Evolutionary conservation across 805 yeast species (phyloP), one percentile per base, ranked within the genome.

Genomic region (Wickerhamomyces silvicola): DNA sequence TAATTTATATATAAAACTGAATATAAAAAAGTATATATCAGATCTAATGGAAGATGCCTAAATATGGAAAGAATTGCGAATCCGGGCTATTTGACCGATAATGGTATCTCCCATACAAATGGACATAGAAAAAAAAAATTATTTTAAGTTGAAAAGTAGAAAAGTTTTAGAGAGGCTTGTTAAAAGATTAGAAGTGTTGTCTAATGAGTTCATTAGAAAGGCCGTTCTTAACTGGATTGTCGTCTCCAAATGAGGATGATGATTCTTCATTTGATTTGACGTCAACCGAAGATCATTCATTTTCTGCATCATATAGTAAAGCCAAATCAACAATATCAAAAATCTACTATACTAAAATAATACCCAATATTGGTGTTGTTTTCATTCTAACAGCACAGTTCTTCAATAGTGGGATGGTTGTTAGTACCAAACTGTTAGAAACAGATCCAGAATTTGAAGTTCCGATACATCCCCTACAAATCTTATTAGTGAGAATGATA

Each of bases 381-480:
- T 62, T 81, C 16, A 59, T 81, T 17, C 54, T 82, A 6, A 32
- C 71, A 9, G 70, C 88, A 4, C 90, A 82, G 50, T 64, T 83
- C 31, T 81, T 81, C 64, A 83, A 82, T 52, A 75, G 88, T 3
- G 52, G 78, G 18, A 85, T 85, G 95, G 70, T 80, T 6, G 69
- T 80, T 6, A 69, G 82, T 5, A 80, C 94, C 42, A 80, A 84
- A 50, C 57, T 85, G n/a, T 57, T 85, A 30, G 83, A 78, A 38
- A 72, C 81, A 1, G 83, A 79, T 43, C 62, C 69, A 12, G 75
- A 68, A 33, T 72, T 77, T 33, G 64, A 62, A 8, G 63, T 60
- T 12, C 81, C 84, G 6, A 70, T 85, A 42, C 78, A 80, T 48
- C 94, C 95, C 1, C 56, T 82, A 20, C 94, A 86, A 55, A 81